phyloP scores from a whole-genome alignment of 2,329 filamentous ascomycete genomes.

The Aspergillus spinulosporus region DNA sequence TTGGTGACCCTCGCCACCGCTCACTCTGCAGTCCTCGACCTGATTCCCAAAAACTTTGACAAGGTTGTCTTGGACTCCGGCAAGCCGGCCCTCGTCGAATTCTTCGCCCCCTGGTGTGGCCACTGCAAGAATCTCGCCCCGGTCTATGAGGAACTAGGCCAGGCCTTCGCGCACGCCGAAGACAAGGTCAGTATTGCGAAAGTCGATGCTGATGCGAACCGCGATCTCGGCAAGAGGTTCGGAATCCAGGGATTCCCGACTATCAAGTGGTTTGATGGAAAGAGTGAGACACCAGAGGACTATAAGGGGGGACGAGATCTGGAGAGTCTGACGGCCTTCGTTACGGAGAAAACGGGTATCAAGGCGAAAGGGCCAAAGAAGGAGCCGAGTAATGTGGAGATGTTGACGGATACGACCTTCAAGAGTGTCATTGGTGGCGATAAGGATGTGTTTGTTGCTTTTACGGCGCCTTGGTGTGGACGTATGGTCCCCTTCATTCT shows the following conservation, averaged over 20 bases:
- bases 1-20: conserved; percentile 60
- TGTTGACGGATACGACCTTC: conserved; percentile 79
- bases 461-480: conserved; percentile 97
- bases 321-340: conserved; percentile 77
- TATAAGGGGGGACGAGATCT: conserved; percentile 86
- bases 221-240: conserved; percentile 78
- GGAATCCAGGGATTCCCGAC: conserved; percentile 94
- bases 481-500: conserved; percentile 63
- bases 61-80: conserved; percentile 82
- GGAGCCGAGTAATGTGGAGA: conserved; percentile 71
- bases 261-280: conserved; percentile 96
- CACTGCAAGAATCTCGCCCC: conserved; percentile 98
- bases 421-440: conserved; percentile 74
- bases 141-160: conserved; percentile 86
- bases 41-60: conserved; percentile 90
- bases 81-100: conserved; percentile 95
- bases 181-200: conserved; percentile 85
- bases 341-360: conserved; percentile 82
- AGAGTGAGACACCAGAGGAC: conserved; percentile 78
- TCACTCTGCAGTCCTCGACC: conserved; percentile 83
- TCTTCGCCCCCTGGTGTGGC: conserved; percentile 98
- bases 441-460: conserved; percentile 89
- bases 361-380: conserved; percentile 66
- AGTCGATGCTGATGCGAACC: conserved; percentile 91
- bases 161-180: conserved; percentile 70